Base-by-base conservation (phyloP, 768 basidiomycete genomes). In the Suillus occidentalis region DNA sequence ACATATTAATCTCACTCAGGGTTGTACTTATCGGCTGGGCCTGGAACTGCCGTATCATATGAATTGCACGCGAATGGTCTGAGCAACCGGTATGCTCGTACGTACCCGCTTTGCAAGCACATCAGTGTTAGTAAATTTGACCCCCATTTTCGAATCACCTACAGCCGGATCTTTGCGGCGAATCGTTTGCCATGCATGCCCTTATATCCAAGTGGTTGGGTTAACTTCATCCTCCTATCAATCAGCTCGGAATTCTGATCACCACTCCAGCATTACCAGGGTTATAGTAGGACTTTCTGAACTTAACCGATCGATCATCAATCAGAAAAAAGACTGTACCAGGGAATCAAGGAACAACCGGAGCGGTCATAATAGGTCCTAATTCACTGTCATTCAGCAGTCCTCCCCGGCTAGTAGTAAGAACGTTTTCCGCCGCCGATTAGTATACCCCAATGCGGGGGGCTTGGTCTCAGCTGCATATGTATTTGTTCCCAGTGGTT, bases 11-110 rank as follows among this genome's bases (percentile, higher is more conserved):
- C 18, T 42, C 25, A 42, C 58, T 39, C 40, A 59, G 57, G 57
- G 57, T 59, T 39, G 40, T 20, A 52, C 52, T 34, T 53, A 40
- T 59, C 57, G 37, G 57, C 57, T 40, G 57, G 39, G 25, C 58
- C 58, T 42, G 58, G 58, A 59, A 42, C 58, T 6, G 25, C 25
- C 16, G 37, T 36, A 36, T 36, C 34, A 58, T 55, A 55, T 57
- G 37, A 57, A 57, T 22, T 18, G 6, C 14, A 39, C 39, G 25
- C 22, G 16, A 58, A 58, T 40, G 9, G 40, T 36, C 53, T 55
- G 13, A 55, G 20, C 53, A 20, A 34, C 6, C 52, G 10, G 9
- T 53, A 10, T 31, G 31, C 34, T 13, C 20, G 53, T 55, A 34
- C 31, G 53, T 36, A 55, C 53, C 10, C 53, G 18, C 31, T 6